These are phyloP conservation scores for Pleurotus tuoliensis DNA, from an alignment of 768 basidiomycete species.

Conservation along the genomic window DNA sequence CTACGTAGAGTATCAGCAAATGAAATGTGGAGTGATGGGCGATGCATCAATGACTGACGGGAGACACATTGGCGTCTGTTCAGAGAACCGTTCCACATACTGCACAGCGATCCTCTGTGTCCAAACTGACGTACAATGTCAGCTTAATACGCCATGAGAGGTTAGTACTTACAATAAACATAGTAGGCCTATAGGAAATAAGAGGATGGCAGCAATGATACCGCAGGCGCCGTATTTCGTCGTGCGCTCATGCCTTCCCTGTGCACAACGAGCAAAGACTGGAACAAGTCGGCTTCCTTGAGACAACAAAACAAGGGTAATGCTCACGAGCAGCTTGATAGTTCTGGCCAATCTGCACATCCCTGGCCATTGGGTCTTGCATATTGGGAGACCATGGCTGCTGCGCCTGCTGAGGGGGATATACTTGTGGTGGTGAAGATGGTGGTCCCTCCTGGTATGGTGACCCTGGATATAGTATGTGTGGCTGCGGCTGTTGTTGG, in stretches of 20 bases:
- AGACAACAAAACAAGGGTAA: neutral
- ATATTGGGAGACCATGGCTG: neutral
- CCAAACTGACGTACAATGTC: neutral
- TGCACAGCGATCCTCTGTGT: neutral
- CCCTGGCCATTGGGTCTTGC: neutral
- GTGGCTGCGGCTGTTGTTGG: neutral
- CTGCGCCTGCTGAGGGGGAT: neutral
- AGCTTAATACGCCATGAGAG: neutral
- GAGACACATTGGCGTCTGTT: neutral
- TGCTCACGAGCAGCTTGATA: constrained; percentile 20
- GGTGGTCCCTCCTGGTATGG: neutral
- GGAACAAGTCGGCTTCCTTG: constrained; percentile 12
- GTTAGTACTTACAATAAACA: constrained; percentile 21
- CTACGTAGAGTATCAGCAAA: neutral
- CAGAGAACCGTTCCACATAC: neutral
- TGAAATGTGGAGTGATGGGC: neutral
- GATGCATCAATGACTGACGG: neutral
- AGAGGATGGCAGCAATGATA: constrained; percentile 24
- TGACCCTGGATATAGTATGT: neutral
- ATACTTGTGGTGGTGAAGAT: neutral
- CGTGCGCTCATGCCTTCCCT: constrained; percentile 20
- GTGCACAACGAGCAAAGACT: constrained; percentile 21
- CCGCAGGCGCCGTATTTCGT: constrained; percentile 24
- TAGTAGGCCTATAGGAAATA: constrained; percentile 24
- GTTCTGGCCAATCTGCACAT: constrained; percentile 16